Conservation (phyloP, 441 rosid species). For the Eruca vesicaria region DNA sequence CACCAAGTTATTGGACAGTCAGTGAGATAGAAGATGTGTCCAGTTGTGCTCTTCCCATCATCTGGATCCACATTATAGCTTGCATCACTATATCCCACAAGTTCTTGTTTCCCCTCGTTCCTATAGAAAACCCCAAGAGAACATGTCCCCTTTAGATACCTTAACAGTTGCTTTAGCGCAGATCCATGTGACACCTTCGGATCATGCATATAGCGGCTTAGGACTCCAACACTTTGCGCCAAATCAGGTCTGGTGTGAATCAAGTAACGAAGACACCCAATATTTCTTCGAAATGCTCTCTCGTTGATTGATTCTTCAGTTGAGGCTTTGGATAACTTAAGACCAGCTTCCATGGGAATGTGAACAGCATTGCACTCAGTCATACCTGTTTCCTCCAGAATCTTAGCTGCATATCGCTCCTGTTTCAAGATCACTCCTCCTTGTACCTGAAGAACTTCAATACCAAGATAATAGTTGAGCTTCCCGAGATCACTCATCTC, state of each 20-base stretch:
- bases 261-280: background rate
- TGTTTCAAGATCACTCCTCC: no score
- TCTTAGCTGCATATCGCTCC: background rate
- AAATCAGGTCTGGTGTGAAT: background rate
- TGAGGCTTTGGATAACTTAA: background rate
- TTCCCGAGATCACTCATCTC: no score
- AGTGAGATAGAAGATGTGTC: background rate
- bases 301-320: background rate
- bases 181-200: background rate
- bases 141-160: background rate
- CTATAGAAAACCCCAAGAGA: background rate
- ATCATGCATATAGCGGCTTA: background rate
- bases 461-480: no score
- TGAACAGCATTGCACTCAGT: no score
- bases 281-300: background rate
- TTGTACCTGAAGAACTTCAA: no score
- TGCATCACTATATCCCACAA: no score
- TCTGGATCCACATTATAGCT: no score
- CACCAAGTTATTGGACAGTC: background rate
- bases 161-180: background rate
- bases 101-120: no score
- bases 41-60: background rate
- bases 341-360: background rate
- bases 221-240: background rate
- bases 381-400: background rate